These are phyloP conservation scores for Picochlorum sp. DNA, from an alignment of 139 green algal genomes.

Conservation along the genomic window DNA sequence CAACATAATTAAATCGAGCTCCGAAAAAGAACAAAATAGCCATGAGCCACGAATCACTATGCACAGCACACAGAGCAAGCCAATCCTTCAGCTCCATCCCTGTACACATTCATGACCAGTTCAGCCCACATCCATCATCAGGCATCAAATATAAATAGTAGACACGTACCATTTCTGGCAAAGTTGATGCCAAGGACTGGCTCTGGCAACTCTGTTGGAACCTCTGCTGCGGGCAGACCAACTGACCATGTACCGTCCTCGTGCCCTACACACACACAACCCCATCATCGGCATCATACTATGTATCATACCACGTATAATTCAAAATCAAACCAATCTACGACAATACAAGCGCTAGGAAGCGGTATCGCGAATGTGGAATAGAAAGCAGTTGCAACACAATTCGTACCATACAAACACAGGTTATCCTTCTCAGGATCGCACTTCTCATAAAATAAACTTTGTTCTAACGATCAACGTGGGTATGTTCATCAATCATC, in stretches of 20 bases:
- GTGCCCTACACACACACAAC: slow-evolving; percentile 41
- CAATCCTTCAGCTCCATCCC: slow-evolving; percentile 77
- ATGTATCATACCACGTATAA: not conserved
- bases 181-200: slow-evolving; percentile 98
- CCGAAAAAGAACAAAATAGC: slow-evolving; percentile 92
- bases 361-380: not conserved
- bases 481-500: too few relatives aligned
- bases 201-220: slow-evolving; percentile 95
- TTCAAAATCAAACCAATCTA: not conserved
- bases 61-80: slow-evolving; percentile 92
- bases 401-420: slow-evolving; percentile 84
- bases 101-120: not conserved
- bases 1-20: slow-evolving; percentile 72
- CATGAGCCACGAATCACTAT: slow-evolving; percentile 94
- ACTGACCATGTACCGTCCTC: slow-evolving; percentile 80
- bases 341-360: not conserved
- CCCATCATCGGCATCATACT: not conserved
- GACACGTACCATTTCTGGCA: slow-evolving; percentile 56
- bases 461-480: slow-evolving; percentile 12
- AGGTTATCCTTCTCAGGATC: slow-evolving; percentile 94
- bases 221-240: slow-evolving; percentile 88
- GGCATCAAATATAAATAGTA: slow-evolving; percentile 13
- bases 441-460: slow-evolving; percentile 57
- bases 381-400: not conserved
- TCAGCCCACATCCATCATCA: slow-evolving; percentile 21